Conservation (phyloP, 1,139 yeast species). For the Yamadazyma triangularis region DNA sequence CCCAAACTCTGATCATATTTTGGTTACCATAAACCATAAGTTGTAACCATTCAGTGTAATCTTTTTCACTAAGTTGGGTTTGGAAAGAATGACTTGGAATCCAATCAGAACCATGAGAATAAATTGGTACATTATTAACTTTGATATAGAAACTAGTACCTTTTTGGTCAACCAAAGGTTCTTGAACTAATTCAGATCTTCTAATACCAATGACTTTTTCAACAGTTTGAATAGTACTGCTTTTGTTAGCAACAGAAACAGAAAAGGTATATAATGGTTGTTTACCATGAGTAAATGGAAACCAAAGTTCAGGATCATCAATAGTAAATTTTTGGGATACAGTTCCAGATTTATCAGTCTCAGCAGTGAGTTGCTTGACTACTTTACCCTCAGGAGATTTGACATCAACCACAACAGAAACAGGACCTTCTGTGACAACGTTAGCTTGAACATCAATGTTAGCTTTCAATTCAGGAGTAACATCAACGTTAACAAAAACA, state of each 20-base stretch:
- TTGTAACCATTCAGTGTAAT: constrained; percentile 30
- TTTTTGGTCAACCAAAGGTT: constrained; percentile 18
- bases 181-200: constrained; percentile 32
- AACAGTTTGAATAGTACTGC: constrained; percentile 4
- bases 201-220: constrained; percentile 28
- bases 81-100: constrained; percentile 42
- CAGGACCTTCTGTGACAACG: constrained; percentile 1
- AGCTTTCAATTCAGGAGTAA: constrained; percentile 12
- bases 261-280: constrained; percentile 26
- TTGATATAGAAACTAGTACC: constrained; percentile 38
- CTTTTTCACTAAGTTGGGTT: constrained; percentile 22
- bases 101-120: constrained; percentile 41
- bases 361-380: background rate
- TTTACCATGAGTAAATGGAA: constrained; percentile 32
- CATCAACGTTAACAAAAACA: constrained; percentile 15
- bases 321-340: constrained; percentile 7
- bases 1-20: constrained; percentile 46
- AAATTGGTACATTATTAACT: constrained; percentile 34
- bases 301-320: constrained; percentile 32
- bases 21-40: constrained; percentile 33
- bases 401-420: constrained; percentile 6
- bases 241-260: constrained; percentile 8
- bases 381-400: constrained; percentile 2
- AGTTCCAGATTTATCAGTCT: constrained; percentile 1
- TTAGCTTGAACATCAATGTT: constrained; percentile 4